Evolutionary conservation across 1,284 basidiomycete species (phyloP).

Genomic region (Schizophyllum amplum): DNA sequence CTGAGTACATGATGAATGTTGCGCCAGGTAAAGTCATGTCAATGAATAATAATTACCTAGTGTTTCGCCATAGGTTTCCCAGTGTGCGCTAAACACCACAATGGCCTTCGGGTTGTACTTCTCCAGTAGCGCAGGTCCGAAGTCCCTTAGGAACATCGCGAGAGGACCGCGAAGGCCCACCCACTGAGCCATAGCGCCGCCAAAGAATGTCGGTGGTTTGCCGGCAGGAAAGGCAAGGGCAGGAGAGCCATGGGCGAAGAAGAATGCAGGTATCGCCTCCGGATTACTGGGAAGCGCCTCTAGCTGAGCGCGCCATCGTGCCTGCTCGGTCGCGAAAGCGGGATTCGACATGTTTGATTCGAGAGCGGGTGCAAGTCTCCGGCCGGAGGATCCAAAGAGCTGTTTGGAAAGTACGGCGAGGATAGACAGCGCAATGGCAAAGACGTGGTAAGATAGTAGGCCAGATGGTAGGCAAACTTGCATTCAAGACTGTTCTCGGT

Average conservation of each 20-base stretch:
- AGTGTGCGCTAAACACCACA: slow-evolving; percentile 75
- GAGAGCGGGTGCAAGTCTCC: neutral
- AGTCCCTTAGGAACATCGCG: slow-evolving; percentile 55
- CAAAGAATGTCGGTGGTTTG: slow-evolving; percentile 2
- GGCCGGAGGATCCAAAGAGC: neutral
- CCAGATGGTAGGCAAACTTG: neutral
- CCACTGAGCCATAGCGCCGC: slow-evolving; percentile 22
- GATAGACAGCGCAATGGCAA: neutral
- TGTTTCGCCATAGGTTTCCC: slow-evolving; percentile 35
- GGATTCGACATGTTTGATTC: slow-evolving; percentile 1
- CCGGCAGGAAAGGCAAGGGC: slow-evolving; percentile 33
- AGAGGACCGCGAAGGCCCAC: slow-evolving; percentile 48
- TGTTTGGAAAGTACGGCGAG: neutral
- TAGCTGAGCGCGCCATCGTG: slow-evolving; percentile 50
- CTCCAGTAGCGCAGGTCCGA: slow-evolving; percentile 55
- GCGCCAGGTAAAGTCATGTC: neutral
- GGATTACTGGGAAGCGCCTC: slow-evolving; percentile 52
- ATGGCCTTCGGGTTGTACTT: slow-evolving; percentile 72
- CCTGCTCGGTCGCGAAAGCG: slow-evolving; percentile 18
- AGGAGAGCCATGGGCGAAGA: slow-evolving; percentile 68
- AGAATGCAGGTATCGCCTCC: slow-evolving; percentile 62
- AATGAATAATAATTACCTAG: neutral
- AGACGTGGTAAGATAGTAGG: neutral
- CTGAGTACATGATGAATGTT: slow-evolving; percentile 22
- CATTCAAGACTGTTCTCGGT: neutral